phyloP scores from a whole-genome alignment of 352 stramenopile genomes.

The Aphanomyces stellatus region DNA sequence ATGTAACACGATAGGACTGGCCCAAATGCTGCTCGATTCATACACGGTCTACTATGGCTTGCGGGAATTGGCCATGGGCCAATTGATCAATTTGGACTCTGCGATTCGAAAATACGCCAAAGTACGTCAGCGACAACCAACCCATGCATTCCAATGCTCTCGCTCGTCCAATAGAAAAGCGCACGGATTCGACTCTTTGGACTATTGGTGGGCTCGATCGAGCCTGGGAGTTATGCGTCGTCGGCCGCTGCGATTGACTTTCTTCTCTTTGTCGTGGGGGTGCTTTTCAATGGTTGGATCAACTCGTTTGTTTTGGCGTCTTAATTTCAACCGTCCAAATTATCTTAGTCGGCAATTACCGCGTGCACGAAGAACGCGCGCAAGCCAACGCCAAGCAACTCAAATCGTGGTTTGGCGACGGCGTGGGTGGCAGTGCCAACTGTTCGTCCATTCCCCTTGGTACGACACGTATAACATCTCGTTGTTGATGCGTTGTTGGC shows the following conservation, averaged over 20 bases:
- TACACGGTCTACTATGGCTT: constrained; percentile 75
- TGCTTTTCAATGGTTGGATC: constrained; percentile 60
- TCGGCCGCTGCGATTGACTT: constrained; percentile 68
- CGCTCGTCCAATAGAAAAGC: constrained; percentile 33
- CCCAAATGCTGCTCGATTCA: constrained; percentile 78
- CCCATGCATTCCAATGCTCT: background rate
- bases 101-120: constrained; percentile 52
- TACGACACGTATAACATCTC: background rate
- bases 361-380: constrained; percentile 25
- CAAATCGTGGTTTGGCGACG: constrained; percentile 58
- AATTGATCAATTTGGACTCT: constrained; percentile 67
- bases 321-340: background rate
- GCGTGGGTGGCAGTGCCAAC: constrained; percentile 47
- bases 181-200: constrained; percentile 57
- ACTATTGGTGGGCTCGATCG: constrained; percentile 54
- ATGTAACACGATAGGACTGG: constrained; percentile 26
- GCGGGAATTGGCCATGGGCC: constrained; percentile 68
- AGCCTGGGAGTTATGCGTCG: constrained; percentile 66
- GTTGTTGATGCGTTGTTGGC: background rate
- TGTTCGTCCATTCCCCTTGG: constrained; percentile 30
- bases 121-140: constrained; percentile 21
- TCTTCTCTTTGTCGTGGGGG: constrained; percentile 63
- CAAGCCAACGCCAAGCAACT: constrained; percentile 59
- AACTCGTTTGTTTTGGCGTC: background rate
- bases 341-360: constrained; percentile 13